phyloP scores from a whole-genome alignment of 768 basidiomycete genomes.

The Rhodotorula graminis region DNA sequence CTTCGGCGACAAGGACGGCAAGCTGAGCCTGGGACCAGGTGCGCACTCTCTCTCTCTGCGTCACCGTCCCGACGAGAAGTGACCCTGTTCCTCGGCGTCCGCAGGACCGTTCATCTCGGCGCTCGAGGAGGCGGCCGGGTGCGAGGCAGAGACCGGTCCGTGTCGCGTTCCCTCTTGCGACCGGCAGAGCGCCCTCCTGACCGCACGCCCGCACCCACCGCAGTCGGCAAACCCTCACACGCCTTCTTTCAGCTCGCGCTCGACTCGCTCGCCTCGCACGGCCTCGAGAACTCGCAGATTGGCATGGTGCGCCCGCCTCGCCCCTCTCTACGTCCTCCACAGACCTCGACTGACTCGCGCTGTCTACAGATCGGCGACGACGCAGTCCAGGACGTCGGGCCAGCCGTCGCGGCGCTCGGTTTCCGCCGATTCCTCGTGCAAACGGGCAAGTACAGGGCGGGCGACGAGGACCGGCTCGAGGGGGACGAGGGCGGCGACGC shows the following conservation, averaged over 20 bases:
- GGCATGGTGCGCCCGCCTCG: conserved; percentile 37
- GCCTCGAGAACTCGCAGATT: conserved; percentile 15
- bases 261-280: conserved; percentile 48
- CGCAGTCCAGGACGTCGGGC: conserved; percentile 60
- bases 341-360: not conserved
- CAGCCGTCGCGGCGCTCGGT: conserved; percentile 59
- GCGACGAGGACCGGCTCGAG: conserved; percentile 53
- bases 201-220: accelerated
- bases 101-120: conserved; percentile 63
- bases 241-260: conserved; percentile 61
- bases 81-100: too few species aligned
- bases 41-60: not conserved
- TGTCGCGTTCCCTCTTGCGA: not conserved
- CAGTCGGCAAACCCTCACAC: conserved; percentile 61
- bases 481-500: not conserved
- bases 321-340: conserved; percentile 6
- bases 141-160: conserved; percentile 51
- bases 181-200: too few species aligned
- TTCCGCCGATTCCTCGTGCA: conserved; percentile 64
- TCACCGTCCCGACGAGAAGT: accelerated
- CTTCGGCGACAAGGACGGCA: conserved; percentile 51
- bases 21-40: conserved; percentile 59
- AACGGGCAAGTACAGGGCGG: conserved; percentile 65
- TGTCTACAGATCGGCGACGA: conserved; percentile 67
- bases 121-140: conserved; percentile 56